Conservation (phyloP, 306 rosid species). For the Cicer chorassanicum region DNA sequence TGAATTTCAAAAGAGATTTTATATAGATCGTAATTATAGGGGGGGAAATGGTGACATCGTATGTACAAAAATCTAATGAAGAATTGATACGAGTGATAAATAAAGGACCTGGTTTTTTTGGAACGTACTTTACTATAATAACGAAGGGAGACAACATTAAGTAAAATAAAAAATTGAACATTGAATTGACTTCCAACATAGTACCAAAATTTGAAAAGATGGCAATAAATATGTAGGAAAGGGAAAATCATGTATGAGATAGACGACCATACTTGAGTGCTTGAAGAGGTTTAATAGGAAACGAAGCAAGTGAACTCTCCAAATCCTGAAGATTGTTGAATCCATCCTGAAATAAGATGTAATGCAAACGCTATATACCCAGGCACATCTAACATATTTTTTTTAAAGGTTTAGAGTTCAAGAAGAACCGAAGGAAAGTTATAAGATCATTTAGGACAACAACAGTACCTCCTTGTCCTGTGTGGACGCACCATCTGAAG, state of each 20-base stretch:
- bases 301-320: conserved; percentile 85
- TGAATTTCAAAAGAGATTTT: conserved; percentile 29
- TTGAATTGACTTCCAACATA: neutral
- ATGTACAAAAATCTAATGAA: conserved; percentile 19
- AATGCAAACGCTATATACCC: conserved; percentile 39
- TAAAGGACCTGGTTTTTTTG: neutral
- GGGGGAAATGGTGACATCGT: neutral
- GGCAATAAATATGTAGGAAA: neutral
- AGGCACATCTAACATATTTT: neutral
- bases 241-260: conserved; percentile 5
- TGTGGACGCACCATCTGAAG: conserved; percentile 54
- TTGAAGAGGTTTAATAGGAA: conserved; percentile 84
- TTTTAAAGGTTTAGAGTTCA: conserved; percentile 19
- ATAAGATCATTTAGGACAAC: conserved; percentile 38
- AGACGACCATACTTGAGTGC: conserved; percentile 79
- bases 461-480: conserved; percentile 64
- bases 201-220: conserved; percentile 17
- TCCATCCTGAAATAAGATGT: conserved; percentile 68
- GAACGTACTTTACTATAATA: conserved; percentile 22
- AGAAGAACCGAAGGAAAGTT: conserved; percentile 23
- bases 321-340: conserved; percentile 74
- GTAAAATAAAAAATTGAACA: neutral
- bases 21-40: neutral
- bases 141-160: neutral
- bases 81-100: conserved; percentile 20